Evolutionary conservation across 352 stramenopile genomes (phyloP).

Genomic region (Pythium aristosporum): DNA sequence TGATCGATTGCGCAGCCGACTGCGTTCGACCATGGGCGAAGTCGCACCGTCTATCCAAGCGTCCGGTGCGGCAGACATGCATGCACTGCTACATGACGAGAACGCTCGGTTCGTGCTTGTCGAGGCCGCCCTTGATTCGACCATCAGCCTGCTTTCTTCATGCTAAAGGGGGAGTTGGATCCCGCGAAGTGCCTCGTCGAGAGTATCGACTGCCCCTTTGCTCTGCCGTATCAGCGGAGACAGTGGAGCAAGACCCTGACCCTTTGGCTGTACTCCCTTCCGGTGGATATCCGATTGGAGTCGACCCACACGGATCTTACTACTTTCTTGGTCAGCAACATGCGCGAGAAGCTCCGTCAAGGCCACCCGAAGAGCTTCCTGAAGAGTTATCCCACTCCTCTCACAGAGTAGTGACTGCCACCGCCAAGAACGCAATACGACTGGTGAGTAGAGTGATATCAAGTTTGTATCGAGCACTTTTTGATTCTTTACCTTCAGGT

Average conservation of each 20-base stretch:
- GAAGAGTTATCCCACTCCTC: not conserved
- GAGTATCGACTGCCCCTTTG: not conserved
- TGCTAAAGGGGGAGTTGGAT: constrained; percentile 25
- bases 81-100: constrained; percentile 13
- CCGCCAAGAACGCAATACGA: not conserved
- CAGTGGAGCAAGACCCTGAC: not conserved
- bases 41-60: not conserved
- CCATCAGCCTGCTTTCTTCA: constrained; percentile 10
- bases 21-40: constrained; percentile 21
- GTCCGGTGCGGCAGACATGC: not conserved
- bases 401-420: not conserved
- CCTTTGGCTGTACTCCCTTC: not conserved
- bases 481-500: constrained; percentile 12
- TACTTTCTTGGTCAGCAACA: not conserved
- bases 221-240: constrained; percentile 19
- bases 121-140: constrained; percentile 15
- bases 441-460: not conserved
- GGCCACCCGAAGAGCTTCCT: not conserved
- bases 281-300: not conserved
- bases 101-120: constrained; percentile 20
- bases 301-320: not conserved
- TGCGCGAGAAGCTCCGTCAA: not conserved
- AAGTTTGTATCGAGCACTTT: not conserved
- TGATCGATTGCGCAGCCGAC: constrained; percentile 19
- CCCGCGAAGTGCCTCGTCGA: constrained; percentile 15